Evolutionary conservation across 2,329 filamentous ascomycete species (phyloP).

Genomic region (Bipolaris oryzae): DNA sequence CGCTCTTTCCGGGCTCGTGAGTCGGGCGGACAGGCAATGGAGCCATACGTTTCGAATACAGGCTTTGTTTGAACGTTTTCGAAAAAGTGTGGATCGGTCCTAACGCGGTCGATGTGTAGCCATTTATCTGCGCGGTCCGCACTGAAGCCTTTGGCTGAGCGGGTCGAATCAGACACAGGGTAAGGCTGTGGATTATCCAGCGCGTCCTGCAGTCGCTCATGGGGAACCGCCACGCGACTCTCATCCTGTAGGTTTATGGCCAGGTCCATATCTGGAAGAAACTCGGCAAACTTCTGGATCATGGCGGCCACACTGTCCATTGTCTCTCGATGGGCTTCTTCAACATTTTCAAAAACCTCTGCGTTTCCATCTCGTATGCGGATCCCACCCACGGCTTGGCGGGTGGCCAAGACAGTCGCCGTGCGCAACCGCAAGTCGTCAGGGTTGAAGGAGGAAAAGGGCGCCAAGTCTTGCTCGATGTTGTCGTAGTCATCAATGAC

Average conservation of each 20-base stretch:
- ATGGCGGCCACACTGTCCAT: constrained; percentile 60
- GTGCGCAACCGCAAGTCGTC: constrained; percentile 59
- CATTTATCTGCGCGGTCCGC: constrained; percentile 48
- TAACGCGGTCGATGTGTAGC: constrained; percentile 33
- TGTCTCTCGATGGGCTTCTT: constrained; percentile 64
- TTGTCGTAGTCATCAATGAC: constrained; percentile 67
- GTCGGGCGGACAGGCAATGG: constrained; percentile 64
- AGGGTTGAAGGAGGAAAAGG: constrained; percentile 61
- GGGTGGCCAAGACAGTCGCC: constrained; percentile 58
- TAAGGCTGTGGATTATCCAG: constrained; percentile 32
- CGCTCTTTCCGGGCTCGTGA: constrained; percentile 65
- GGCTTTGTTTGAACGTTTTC: constrained; percentile 46
- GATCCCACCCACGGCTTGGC: constrained; percentile 63
- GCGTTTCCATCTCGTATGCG: constrained; percentile 61
- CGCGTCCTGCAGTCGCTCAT: constrained; percentile 37
- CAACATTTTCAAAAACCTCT: constrained; percentile 50
- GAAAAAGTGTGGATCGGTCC: constrained; percentile 38
- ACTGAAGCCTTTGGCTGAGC: constrained; percentile 45
- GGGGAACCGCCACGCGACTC: constrained; percentile 62
- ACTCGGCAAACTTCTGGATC: constrained; percentile 57
- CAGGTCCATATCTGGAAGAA: constrained; percentile 67
- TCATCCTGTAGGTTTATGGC: constrained; percentile 69
- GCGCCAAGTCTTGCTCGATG: constrained; percentile 62
- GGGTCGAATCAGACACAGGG: constrained; percentile 28
- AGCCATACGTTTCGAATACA: constrained; percentile 52